phyloP scores from a whole-genome alignment of 441 rosid species.

The Biscutella auriculata region DNA sequence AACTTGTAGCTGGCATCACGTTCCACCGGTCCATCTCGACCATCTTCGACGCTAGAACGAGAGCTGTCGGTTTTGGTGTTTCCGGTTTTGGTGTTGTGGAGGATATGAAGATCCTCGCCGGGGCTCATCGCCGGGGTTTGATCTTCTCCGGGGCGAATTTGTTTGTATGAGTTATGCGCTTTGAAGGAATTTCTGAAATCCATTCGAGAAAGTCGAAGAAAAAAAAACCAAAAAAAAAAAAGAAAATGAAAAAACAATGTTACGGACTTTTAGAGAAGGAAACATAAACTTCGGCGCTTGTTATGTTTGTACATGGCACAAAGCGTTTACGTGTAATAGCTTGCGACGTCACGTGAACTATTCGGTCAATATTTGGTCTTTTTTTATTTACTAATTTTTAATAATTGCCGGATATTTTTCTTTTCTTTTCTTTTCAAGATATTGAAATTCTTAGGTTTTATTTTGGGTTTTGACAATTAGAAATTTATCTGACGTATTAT shows the following conservation, averaged over 20 bases:
- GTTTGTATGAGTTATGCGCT: conserved; percentile 25
- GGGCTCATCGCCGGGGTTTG: conserved; percentile 21
- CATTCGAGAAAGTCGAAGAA: conserved; percentile 12
- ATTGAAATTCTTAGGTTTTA: too few species aligned
- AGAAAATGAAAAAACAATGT: not conserved
- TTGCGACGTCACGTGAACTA: too few species aligned
- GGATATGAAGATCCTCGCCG: conserved; percentile 7
- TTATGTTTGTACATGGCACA: conserved; percentile 20
- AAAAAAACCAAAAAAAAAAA: not conserved
- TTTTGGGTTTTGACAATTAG: too few species aligned
- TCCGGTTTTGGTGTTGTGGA: too few species aligned
- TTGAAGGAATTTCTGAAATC: conserved; percentile 37
- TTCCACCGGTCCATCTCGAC: not conserved
- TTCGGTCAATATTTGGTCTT: too few species aligned
- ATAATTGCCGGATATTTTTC: too few species aligned
- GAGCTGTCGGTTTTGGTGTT: conserved; percentile 2
- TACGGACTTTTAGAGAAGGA: conserved; percentile 10
- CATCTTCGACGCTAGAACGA: conserved; percentile 3
- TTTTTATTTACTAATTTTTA: too few species aligned
- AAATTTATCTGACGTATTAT: too few species aligned
- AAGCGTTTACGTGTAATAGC: conserved; percentile 2
- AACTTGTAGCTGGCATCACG: conserved; percentile 24
- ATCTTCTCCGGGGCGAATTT: conserved; percentile 6
- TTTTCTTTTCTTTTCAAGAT: too few species aligned
- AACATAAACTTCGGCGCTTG: conserved; percentile 21